phyloP scores from a whole-genome alignment of 192 early-diverging fungal species.

The Podila horticola region DNA sequence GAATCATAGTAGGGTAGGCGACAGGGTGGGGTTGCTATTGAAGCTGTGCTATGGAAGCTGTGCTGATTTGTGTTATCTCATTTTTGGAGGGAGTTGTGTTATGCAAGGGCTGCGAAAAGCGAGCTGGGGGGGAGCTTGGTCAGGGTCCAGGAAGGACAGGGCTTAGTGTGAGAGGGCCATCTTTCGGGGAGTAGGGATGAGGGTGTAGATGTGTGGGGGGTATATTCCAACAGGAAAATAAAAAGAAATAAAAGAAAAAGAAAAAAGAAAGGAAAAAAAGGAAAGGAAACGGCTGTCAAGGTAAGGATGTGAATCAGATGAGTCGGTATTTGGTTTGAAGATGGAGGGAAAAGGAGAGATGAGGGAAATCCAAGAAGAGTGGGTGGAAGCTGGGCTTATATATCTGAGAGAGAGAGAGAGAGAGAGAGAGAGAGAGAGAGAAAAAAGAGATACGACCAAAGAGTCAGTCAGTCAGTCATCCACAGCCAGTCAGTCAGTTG shows the following conservation, averaged over 20 bases:
- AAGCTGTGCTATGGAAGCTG: background rate
- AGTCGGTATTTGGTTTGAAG: background rate
- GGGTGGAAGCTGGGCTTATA: too few relatives aligned
- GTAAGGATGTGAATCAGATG: background rate
- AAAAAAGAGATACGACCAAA: too few relatives aligned
- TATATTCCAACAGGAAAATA: background rate
- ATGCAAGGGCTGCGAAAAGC: background rate
- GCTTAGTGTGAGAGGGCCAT: constrained; percentile 38
- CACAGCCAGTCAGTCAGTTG: too few relatives aligned
- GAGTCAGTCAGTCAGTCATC: too few relatives aligned
- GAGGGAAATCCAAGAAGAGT: too few relatives aligned
- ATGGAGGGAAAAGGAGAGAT: too few relatives aligned
- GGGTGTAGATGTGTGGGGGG: background rate
- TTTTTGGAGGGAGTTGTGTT: constrained; percentile 4
- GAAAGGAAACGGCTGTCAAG: background rate
- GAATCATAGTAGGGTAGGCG: constrained; percentile 33
- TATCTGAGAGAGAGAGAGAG: too few relatives aligned
- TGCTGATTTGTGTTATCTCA: background rate
- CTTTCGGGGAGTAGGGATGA: background rate
- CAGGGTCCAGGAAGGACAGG: constrained; percentile 1
- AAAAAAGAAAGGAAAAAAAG: background rate
- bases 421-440: too few relatives aligned
- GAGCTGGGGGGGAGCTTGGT: background rate
- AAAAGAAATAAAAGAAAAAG: background rate
- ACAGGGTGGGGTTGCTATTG: background rate